A percentile compares a stretch with the other conserved stretches of the same genome.
These are phyloP conservation scores for Uromyces viciae-fabae DNA, from an alignment of 1,284 basidiomycete genomes.

Conservation along the genomic window DNA sequence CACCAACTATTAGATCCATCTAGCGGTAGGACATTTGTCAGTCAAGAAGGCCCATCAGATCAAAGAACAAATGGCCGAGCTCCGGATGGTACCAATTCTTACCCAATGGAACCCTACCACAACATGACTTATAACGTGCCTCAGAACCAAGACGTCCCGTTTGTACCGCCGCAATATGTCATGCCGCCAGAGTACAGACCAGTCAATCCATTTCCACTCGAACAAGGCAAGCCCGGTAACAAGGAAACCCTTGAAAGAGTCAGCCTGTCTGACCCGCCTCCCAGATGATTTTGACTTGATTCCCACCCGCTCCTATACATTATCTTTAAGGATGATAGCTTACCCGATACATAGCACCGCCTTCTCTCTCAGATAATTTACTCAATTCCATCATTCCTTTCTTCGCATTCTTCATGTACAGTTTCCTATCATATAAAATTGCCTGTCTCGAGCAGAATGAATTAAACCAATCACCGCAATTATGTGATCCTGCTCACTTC, in stretches of 20 bases:
- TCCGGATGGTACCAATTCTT: conserved; percentile 17
- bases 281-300: conserved; percentile 9
- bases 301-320: too few species aligned
- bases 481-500: too few species aligned
- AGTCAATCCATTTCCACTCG: neutral
- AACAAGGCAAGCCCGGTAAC: neutral
- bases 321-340: too few species aligned
- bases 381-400: too few species aligned
- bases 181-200: conserved; percentile 32
- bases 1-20: conserved; percentile 45
- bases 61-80: conserved; percentile 19
- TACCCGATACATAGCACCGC: too few species aligned
- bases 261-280: conserved; percentile 37
- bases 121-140: conserved; percentile 17
- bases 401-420: too few species aligned
- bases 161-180: conserved; percentile 38
- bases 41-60: conserved; percentile 4
- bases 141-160: conserved; percentile 33
- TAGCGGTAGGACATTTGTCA: neutral
- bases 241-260: conserved; percentile 41
- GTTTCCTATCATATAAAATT: too few species aligned
- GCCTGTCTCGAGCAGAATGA: too few species aligned
- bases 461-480: too few species aligned
- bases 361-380: too few species aligned
- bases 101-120: conserved; percentile 40